Base-by-base conservation (phyloP, 306 rosid species). In the Castanopsis chinensis region DNA sequence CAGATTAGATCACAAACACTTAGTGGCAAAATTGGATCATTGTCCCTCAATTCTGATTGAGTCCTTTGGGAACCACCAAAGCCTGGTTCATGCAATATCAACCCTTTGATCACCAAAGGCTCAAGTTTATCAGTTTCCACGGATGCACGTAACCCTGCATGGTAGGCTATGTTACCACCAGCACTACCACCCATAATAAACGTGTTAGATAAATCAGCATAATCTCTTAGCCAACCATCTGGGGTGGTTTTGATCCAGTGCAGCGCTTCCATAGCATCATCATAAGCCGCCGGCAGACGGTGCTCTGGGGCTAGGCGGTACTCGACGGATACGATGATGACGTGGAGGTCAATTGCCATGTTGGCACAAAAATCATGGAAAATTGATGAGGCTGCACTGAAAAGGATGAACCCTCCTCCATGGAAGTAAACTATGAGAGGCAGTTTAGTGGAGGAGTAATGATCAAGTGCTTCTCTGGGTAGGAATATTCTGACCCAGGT, bases 261-360 rank as follows among this genome's bases (percentile, higher is more conserved):
- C 56, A 90, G 17, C 5, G 93, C 87, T 15, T 87, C 93, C 73
- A 79, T 3, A 4, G 79, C 93, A 41, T 87, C 91, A 0, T 90
- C 87, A 21, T 69, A 90, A 0, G 93, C 88, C 2, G 88, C 89
- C 3, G 90, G 90, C 21, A 81, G 80, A 5, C 86, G 85, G 60
- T 88, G 85, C 71, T 87, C 90, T 5, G 89, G 93, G 4, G 90
- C 85, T 1, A 90, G 88, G 12, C 90, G 84, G 78, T 88, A 90
- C 12, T 77, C 87, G 9, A 88, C 81, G 12, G 93, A 88, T 20
- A 72, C 86, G 2, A 90, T 72, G 45, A 88, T 23, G 3, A 81
- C 82, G 4, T 20, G 57, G 30, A 70, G 10, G 3, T 45, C 12
- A 1, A 49, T 21, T 0, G 87, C 89, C 49, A 88, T 33, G 45